Evolutionary conservation across 2,329 filamentous ascomycete species (phyloP).

Genomic region (Arthrobotrys sphaeroides): DNA sequence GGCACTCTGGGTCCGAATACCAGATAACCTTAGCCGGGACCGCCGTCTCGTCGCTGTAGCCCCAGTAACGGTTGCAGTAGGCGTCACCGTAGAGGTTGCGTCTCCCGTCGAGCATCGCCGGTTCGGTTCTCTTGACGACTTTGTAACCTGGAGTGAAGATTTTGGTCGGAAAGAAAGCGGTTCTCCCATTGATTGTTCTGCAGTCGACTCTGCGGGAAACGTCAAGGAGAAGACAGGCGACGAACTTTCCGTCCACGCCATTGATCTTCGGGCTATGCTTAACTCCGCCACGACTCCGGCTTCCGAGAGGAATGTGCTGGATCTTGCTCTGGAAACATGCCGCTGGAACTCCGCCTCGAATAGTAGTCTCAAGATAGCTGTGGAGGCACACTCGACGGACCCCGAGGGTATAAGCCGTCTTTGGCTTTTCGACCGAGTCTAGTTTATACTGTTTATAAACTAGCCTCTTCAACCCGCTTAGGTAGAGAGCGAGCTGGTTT

Average conservation of each 20-base stretch:
- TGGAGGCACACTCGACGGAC: not conserved
- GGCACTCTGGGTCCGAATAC: no score
- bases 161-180: not conserved
- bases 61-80: slow-evolving; percentile 2
- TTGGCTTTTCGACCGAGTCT: not conserved
- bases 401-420: not conserved
- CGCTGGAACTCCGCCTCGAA: no score
- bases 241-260: not conserved
- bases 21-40: not conserved
- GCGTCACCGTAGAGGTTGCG: slow-evolving; percentile 13
- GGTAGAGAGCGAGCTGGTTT: no score
- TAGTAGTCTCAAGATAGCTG: not conserved
- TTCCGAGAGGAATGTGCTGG: slow-evolving; percentile 3
- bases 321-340: not conserved
- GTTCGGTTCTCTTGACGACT: not conserved
- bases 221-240: no score
- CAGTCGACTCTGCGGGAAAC: not conserved
- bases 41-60: not conserved
- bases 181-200: not conserved
- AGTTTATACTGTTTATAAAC: no score
- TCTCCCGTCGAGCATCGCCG: not conserved
- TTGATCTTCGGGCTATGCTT: not conserved
- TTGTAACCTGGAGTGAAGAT: not conserved
- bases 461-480: no score
- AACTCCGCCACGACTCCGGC: not conserved